Evolutionary conservation across 108 stramenopile genomes (phyloP), one percentile per base, ranked within the genome.

Genomic region (Pseudonitzschia multiseries): DNA sequence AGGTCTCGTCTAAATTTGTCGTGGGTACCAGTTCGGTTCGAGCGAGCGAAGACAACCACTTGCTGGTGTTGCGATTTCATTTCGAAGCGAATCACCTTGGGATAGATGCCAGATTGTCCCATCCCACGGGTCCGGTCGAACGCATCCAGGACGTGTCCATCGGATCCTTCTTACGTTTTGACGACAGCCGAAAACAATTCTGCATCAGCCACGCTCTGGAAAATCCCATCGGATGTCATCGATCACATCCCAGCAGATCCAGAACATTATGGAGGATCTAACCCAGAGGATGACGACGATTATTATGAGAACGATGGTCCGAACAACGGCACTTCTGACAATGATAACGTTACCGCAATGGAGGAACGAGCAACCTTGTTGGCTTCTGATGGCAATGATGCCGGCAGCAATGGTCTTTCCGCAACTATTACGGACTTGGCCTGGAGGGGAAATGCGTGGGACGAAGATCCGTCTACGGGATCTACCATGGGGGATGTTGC

Each of bases 31-130:
- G 72, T 73, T 75, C 74, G 26, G 41, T 77, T n/a, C 36, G 44
- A 26, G 51, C 13, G 40, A 64, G 32, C 22, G 52, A 43, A 21
- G 51, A 65, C 28, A 83, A 86, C 64, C 70, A 67, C 42, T 40
- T 86, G 1, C 42, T 72, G 26, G 24, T 83, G 29, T 20, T 83
- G 28, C 68, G 78, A 22, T 86, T 69, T 53, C 80, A 83, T 57
- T 33, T 72, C 41, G 80, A 86, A 24, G 40, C 76, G 28, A 83
- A 86, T 76, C 79, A 83, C 57, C 68, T 83, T 40, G 54, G 54
- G 2, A 41, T 76, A 6, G 78, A 76, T 59, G 86, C 69, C 4
- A 65, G 40, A 12, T 72, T 87, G 70, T 48, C 64, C 27, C 52
- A 76, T 68, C 51, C 68, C n/a, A 46, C 79, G 0, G 68, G 80